phyloP scores from a whole-genome alignment of 2,329 filamentous ascomycete species.

The Leptodontidium sp. region DNA sequence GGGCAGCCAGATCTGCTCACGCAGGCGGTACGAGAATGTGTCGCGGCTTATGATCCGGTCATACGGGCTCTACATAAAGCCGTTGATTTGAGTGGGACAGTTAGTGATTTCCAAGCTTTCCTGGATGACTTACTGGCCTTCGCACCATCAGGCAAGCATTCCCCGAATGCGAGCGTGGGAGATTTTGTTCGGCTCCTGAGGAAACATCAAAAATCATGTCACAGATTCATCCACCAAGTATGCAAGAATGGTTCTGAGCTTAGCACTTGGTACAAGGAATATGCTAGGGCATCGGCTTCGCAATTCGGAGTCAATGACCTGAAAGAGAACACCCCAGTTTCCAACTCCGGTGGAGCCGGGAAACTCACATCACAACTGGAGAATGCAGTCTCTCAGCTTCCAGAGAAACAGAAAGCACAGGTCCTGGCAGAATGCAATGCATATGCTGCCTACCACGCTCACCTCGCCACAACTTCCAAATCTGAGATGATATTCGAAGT shows the following conservation, averaged over 20 bases:
- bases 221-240: constrained; percentile 76
- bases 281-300: constrained; percentile 29
- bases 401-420: constrained; percentile 53
- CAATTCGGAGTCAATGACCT: constrained; percentile 26
- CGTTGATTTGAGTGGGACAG: constrained; percentile 74
- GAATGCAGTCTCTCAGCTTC: constrained; percentile 49
- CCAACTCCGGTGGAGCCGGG: constrained; percentile 23
- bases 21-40: constrained; percentile 67
- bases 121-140: constrained; percentile 71
- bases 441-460: constrained; percentile 67
- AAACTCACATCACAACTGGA: constrained; percentile 25
- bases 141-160: constrained; percentile 45
- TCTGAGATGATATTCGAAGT: constrained; percentile 20
- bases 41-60: constrained; percentile 76
- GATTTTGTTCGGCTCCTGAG: constrained; percentile 75
- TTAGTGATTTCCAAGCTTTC: constrained; percentile 73
- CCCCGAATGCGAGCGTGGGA: constrained; percentile 45
- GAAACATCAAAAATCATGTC: constrained; percentile 68
- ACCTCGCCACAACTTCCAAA: constrained; percentile 54
- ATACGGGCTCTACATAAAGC: constrained; percentile 76
- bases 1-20: constrained; percentile 78
- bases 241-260: constrained; percentile 67
- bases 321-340: background rate
- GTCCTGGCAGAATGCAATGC: constrained; percentile 63
- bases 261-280: constrained; percentile 31